phyloP scores from a whole-genome alignment of 129 eudicot genomes.

The Oenanthe sinensis region DNA sequence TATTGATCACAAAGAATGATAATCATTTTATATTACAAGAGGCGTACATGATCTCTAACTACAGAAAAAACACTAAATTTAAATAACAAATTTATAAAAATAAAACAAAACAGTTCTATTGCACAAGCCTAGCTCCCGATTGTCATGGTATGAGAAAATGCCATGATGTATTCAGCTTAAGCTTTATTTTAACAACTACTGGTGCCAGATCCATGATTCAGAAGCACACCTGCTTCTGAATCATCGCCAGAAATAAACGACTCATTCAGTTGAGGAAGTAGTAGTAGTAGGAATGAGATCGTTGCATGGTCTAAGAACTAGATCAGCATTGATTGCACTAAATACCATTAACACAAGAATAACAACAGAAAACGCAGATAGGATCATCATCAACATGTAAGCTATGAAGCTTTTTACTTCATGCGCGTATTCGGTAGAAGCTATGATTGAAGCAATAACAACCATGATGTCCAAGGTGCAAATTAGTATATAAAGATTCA shows the following conservation, averaged over 20 bases:
- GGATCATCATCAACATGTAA: slow-evolving; percentile 9
- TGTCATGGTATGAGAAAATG: no score
- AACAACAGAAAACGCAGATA: background rate
- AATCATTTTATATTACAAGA: background rate
- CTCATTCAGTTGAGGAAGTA: background rate
- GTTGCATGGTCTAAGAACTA: background rate
- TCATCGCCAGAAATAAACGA: background rate
- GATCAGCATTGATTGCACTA: background rate
- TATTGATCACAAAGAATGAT: no score
- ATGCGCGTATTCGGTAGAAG: slow-evolving; percentile 31
- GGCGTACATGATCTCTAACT: background rate
- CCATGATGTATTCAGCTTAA: no score
- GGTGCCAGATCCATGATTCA: background rate
- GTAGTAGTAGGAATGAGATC: background rate
- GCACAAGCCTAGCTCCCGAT: no score
- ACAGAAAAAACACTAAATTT: no score
- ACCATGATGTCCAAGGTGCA: slow-evolving; percentile 60
- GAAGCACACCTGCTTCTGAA: background rate
- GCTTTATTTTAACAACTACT: no score
- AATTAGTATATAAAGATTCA: slow-evolving; percentile 56
- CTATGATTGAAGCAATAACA: slow-evolving; percentile 42
- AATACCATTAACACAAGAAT: background rate
- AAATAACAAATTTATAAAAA: no score
- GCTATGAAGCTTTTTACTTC: slow-evolving; percentile 22
- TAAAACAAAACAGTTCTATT: no score